A percentile compares a stretch with the other conserved stretches of the same genome.
Conservation (phyloP, 2,329 filamentous ascomycete species). For the Cryphonectria naterciae region DNA sequence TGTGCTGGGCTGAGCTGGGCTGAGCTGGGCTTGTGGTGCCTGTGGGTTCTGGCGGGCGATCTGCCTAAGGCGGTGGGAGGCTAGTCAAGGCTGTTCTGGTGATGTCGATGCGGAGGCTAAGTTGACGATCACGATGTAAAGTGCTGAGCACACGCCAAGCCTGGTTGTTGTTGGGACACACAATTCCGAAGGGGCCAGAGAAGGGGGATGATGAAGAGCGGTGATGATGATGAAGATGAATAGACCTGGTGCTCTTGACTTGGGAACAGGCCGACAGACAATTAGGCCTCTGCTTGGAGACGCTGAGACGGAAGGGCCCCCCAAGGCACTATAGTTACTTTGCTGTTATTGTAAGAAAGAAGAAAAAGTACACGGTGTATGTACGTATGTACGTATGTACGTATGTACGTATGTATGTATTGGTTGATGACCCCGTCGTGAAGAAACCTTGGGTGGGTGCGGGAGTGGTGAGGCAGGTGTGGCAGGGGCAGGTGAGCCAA, state of each 20-base stretch:
- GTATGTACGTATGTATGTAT: too few relatives aligned
- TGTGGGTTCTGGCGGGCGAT: background rate
- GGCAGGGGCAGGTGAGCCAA: background rate
- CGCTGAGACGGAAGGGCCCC: too few relatives aligned
- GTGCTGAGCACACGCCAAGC: background rate
- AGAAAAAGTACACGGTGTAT: too few relatives aligned
- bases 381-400: too few relatives aligned
- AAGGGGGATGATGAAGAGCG: background rate
- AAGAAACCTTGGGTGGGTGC: background rate
- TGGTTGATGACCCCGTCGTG: background rate
- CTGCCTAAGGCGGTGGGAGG: background rate
- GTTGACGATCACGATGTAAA: conserved; percentile 1
- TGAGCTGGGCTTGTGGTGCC: background rate
- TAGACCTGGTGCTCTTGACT: too few relatives aligned
- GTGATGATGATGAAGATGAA: background rate
- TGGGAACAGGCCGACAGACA: too few relatives aligned
- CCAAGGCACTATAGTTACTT: too few relatives aligned
- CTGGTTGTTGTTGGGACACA: background rate
- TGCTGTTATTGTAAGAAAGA: too few relatives aligned
- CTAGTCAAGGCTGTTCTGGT: background rate
- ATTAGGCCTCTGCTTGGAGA: too few relatives aligned
- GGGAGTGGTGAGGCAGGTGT: background rate
- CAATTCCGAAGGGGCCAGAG: background rate
- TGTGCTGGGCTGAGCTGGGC: background rate
- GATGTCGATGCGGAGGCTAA: conserved; percentile 1